Percentiles rank a stretch among this genome's conserved stretches.
phyloP scores from a whole-genome alignment of 2,329 filamentous ascomycete species.

The Xylariaceae sp. region DNA sequence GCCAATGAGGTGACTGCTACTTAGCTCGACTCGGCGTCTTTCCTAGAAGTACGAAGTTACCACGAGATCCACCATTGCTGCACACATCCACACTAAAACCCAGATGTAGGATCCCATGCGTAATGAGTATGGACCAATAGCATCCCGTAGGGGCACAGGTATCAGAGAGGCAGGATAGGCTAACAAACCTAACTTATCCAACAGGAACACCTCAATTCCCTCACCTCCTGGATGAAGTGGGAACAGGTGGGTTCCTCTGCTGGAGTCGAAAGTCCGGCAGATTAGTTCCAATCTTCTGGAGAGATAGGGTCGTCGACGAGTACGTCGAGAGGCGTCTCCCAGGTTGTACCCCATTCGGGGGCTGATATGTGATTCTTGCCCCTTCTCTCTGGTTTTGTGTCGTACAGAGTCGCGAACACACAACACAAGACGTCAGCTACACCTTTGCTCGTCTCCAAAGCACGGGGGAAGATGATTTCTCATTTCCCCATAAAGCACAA shows the following conservation, averaged over 20 bases:
- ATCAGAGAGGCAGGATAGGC: neutral
- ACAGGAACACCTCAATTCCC: neutral
- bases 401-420: constrained; percentile 21
- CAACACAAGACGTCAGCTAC: constrained; percentile 12
- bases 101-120: constrained; percentile 8
- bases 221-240: neutral
- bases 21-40: neutral
- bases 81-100: constrained; percentile 9
- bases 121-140: constrained; percentile 2
- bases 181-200: neutral
- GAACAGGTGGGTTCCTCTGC: constrained; percentile 17
- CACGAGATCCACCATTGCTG: constrained; percentile 9
- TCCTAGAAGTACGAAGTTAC: neutral
- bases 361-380: neutral
- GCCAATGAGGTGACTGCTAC: constrained; percentile 12
- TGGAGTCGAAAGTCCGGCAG: neutral
- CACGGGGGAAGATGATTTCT: constrained; percentile 9
- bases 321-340: constrained; percentile 5
- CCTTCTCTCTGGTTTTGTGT: constrained; percentile 5
- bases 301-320: constrained; percentile 6
- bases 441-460: constrained; percentile 12
- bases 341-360: constrained; percentile 3
- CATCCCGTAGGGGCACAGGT: constrained; percentile 9
- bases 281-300: constrained; percentile 1
- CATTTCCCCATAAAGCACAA: constrained; percentile 13